Percentiles rank a stretch among this genome's conserved stretches.
phyloP scores from a whole-genome alignment of 2,329 filamentous ascomycete species.

The Diplodia sapinea region DNA sequence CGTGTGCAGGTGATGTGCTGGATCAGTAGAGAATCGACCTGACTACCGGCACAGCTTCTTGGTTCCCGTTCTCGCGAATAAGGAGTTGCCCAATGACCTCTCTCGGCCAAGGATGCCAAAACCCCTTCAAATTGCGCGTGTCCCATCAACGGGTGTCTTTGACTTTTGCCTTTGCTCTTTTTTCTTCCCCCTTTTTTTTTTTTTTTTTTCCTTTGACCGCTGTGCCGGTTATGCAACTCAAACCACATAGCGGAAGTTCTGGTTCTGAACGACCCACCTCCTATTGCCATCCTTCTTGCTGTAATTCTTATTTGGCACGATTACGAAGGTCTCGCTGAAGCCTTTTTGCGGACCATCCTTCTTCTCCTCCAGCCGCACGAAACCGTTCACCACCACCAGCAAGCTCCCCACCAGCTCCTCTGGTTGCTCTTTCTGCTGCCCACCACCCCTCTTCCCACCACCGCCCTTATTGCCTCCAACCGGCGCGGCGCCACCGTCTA shows the following conservation, averaged over 20 bases:
- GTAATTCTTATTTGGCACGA: conserved; percentile 66
- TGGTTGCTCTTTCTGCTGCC: conserved; percentile 44
- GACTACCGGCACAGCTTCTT: not conserved
- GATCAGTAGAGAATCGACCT: not conserved
- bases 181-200: not conserved
- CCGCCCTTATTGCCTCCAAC: conserved; percentile 33
- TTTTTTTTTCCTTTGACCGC: not conserved
- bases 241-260: conserved; percentile 52
- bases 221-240: conserved; percentile 35
- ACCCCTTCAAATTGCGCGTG: not conserved
- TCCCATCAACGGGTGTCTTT: not conserved
- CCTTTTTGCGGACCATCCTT: conserved; percentile 68
- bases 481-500: conserved; percentile 12
- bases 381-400: conserved; percentile 74
- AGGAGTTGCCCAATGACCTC: too few species aligned
- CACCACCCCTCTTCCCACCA: conserved; percentile 33
- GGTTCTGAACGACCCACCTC: conserved; percentile 51
- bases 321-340: conserved; percentile 80
- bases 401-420: conserved; percentile 69
- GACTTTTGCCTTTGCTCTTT: too few species aligned
- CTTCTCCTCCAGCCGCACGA: conserved; percentile 67
- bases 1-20: not conserved
- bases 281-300: conserved; percentile 39
- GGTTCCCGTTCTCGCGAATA: not conserved
- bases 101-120: too few species aligned